Percentiles rank a stretch among this genome's conserved stretches.
These are phyloP conservation scores for Hyphopichia fennica DNA, from an alignment of 1,139 yeast genomes.

Conservation along the genomic window DNA sequence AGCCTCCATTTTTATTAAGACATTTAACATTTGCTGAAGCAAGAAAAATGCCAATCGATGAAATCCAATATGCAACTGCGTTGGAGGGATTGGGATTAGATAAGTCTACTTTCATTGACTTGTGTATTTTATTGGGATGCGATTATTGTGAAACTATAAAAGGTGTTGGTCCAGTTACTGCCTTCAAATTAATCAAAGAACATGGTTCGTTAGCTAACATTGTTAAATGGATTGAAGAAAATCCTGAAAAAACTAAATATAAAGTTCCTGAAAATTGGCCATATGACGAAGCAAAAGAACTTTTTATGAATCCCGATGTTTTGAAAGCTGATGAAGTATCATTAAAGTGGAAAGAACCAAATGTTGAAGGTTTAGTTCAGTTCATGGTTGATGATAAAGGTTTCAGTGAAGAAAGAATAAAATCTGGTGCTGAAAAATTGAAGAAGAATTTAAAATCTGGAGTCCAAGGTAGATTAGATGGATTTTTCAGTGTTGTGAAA, in stretches of 20 bases:
- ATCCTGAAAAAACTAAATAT: slow-evolving; percentile 66
- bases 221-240: slow-evolving; percentile 58
- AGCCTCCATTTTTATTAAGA: slow-evolving; percentile 78
- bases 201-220: slow-evolving; percentile 79
- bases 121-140: slow-evolving; percentile 92
- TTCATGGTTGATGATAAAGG: slow-evolving; percentile 78
- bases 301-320: slow-evolving; percentile 83
- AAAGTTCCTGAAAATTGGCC: slow-evolving; percentile 96
- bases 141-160: slow-evolving; percentile 94
- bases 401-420: slow-evolving; percentile 88
- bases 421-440: slow-evolving; percentile 82
- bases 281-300: slow-evolving; percentile 78
- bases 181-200: slow-evolving; percentile 82
- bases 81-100: slow-evolving; percentile 75
- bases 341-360: slow-evolving; percentile 78
- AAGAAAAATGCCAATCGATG: slow-evolving; percentile 88
- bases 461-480: slow-evolving; percentile 89
- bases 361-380: slow-evolving; percentile 70
- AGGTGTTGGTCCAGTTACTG: slow-evolving; percentile 96
- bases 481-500: slow-evolving; percentile 78
- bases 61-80: slow-evolving; percentile 67
- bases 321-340: slow-evolving; percentile 57
- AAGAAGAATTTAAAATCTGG: slow-evolving; percentile 82
- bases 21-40: slow-evolving; percentile 95
- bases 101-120: slow-evolving; percentile 75